Evolutionary conservation across 2,329 filamentous ascomycete genomes (phyloP), one percentile per base, ranked within the genome.

Genomic region (Emmonsiellopsis sp.): DNA sequence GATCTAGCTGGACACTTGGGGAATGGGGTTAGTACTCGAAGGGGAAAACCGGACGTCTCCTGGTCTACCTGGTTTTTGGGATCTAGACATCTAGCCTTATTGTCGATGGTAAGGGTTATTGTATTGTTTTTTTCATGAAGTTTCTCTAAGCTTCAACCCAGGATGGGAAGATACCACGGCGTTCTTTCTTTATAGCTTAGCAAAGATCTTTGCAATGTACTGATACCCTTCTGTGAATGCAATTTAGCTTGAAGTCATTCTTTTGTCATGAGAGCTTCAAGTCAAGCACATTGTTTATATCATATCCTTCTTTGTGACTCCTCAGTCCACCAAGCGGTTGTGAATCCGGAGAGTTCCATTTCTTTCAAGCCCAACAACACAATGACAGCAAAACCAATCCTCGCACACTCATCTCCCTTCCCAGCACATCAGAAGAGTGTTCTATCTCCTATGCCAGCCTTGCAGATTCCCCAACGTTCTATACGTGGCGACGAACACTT

Each of bases 1-100:
- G 73, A 50, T 74, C 72, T n/a, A 76, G 73, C 57, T 76, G 73
- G 73, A 76, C 73, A 15, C 63, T 76, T 53, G 73, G 71, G 35
- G 72, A 72, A 53, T 76, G 73, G 73, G 73, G 55, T 44, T 58
- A 53, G 46, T 51, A 15, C 11, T n/a, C 15, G 9, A 32, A 26
- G 20, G 20, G 20, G 20, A 5, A 5, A 26, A 26, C 20, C 5
- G 20, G 20, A 4, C 20, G 20, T 26, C 20, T 26, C 20, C 20
- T 26, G 20, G 5, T 26, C 3, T 26, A 26, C 20, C 20, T 26
- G 20, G 20, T 26, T 26, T 26, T 26, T 49, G n/a, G 35, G 16
- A 31, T 11, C 7, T n/a, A 11, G 35, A 40, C 7, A 15, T n/a
- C 13, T 26, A 26, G 20, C 6, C 31, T 40, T 13, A 30, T 20